Conservation (phyloP, 441 rosid genomes). For the Corymbia calophylla region DNA sequence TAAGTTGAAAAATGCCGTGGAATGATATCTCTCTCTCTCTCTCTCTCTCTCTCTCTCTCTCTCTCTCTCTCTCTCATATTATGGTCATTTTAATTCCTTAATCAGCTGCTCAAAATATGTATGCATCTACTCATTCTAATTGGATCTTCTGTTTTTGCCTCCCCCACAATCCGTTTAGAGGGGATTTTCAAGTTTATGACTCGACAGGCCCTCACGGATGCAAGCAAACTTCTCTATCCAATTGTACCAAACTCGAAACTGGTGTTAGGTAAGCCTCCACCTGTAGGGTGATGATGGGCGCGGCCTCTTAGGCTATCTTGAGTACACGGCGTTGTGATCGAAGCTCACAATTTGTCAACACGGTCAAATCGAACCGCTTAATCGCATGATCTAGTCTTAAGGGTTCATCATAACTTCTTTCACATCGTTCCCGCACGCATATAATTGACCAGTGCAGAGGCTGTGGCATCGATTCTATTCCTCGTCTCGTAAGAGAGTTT, state of each 20-base stretch:
- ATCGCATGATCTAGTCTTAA: not conserved
- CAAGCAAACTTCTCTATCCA: not conserved
- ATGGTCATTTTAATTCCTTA: not conserved
- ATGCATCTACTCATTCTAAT: not conserved
- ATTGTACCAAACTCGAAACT: not conserved
- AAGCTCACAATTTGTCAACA: not conserved
- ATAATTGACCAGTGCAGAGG: not conserved
- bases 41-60: not conserved
- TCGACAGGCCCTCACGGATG: not conserved
- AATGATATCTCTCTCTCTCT: not conserved
- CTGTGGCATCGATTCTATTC: not conserved
- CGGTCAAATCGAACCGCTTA: not conserved
- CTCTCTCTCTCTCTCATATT: not conserved
- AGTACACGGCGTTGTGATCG: not conserved
- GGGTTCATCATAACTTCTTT: not conserved
- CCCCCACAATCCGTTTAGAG: not conserved
- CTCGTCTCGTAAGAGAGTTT: not conserved
- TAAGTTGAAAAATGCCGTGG: not conserved
- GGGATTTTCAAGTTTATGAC: not conserved
- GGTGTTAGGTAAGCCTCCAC: not conserved
- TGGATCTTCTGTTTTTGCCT: not conserved
- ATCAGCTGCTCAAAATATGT: not conserved
- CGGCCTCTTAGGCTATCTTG: not conserved
- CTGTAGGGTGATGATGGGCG: not conserved
- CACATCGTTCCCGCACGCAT: not conserved